Conservation (phyloP, 257 asterid species). For the Gentiana dahurica region DNA sequence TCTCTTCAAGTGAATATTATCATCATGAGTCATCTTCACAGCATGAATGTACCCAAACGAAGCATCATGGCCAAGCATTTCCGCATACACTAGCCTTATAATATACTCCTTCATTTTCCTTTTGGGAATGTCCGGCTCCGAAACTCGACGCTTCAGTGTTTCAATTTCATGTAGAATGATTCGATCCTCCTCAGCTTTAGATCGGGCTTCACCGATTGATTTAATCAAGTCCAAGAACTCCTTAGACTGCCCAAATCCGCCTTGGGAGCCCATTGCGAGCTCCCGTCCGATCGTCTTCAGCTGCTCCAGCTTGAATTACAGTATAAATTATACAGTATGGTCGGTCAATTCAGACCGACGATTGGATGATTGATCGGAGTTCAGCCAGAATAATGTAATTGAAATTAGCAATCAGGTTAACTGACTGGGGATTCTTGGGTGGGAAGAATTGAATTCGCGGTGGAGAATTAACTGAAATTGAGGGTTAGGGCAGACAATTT, state of each 20-base stretch:
- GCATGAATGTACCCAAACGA: conserved; percentile 96
- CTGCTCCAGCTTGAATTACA: conserved; percentile 63
- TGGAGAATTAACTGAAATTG: no score
- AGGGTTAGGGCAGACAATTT: no score
- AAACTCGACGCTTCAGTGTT: conserved; percentile 54
- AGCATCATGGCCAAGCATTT: conserved; percentile 95
- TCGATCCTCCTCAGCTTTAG: conserved; percentile 96
- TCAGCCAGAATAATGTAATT: no score
- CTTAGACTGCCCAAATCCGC: conserved; percentile 81
- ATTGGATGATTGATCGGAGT: no score
- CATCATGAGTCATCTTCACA: conserved; percentile 96
- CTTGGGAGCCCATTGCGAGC: conserved; percentile 98
- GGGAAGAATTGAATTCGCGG: no score
- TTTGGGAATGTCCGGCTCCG: conserved; percentile 72
- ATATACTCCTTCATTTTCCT: conserved; percentile 85
- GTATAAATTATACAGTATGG: no score
- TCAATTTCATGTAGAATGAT: conserved; percentile 86
- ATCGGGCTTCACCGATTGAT: conserved; percentile 93
- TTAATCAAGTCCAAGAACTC: conserved; percentile 90
- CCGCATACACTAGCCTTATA: conserved; percentile 74
- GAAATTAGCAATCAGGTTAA: no score
- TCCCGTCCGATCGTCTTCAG: conserved; percentile 86
- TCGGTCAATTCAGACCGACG: no score
- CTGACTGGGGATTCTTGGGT: no score
- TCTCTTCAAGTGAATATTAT: conserved; percentile 56